Base-by-base conservation (phyloP, 2,329 filamentous ascomycete species). In the Blumeria hordei region DNA sequence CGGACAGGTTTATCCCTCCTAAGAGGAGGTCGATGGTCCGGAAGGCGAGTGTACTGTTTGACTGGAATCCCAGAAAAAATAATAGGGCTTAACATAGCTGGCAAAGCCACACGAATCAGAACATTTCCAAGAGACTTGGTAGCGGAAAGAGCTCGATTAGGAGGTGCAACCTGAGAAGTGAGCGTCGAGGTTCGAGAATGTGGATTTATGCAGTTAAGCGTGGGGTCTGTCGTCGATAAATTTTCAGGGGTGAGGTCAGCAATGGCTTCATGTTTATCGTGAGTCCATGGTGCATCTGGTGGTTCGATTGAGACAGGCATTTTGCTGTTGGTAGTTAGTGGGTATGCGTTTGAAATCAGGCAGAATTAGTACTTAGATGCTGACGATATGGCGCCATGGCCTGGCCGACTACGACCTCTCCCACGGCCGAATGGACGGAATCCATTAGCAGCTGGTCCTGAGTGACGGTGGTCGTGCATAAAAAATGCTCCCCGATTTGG, bases 1-100 rank as follows among this genome's bases (percentile, higher is more conserved):
- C 92, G 83, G 43, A 96, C 92, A 7, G 92, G 92, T 67, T 96
- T 98, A 70, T 98, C 92, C 62, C 92, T 82, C 59, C 92, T 84
- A 52, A 98, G 76, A 54, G 92, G 92, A 18, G 92, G 92, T 21
- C 92, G 81, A 68, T 96, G 92, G 65, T 96, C 87, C 18, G 92
- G 92, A 52, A 98, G 77, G 62, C 90, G 88, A 43, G 88, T 95
- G 68, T 98, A 90, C 64, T 92, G 85, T 67, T 86, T 92, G 60
- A 93, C 80, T 50, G 85, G 78, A 59, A 94, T 78, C 58, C 81
- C 81, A 34, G 85, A 73, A 65, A 90, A 87, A 44, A 77, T 69
- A 49, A 83, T 76, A 6, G 87, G 77, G 34, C 75, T 74, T 61
- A 80, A 77, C 77, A 93, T 84, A 21, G 78, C 76, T 1, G 86